Conservation (phyloP, 1,139 yeast genomes). For the Saccharomyces hybrid region DNA sequence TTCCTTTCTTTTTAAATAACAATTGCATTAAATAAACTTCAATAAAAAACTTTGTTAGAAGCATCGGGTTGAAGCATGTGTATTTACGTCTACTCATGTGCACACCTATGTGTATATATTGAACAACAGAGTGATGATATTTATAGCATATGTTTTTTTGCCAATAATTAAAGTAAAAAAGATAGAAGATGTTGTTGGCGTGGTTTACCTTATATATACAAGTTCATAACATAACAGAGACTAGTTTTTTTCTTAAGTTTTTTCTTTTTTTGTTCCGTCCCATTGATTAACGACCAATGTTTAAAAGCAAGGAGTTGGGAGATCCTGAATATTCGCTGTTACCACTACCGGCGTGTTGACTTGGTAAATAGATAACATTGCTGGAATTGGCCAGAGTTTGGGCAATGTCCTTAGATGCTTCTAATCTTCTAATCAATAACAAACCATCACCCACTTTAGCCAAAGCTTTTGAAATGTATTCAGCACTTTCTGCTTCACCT, state of each 20-base stretch:
- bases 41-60: not conserved
- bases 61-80: not conserved
- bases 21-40: not conserved
- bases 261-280: constrained; percentile 8
- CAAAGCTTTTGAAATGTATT: constrained; percentile 85
- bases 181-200: not conserved
- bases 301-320: constrained; percentile 43
- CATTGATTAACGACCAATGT: constrained; percentile 45
- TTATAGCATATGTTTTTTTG: not conserved
- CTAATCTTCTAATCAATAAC: constrained; percentile 86
- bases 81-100: not conserved
- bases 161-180: not conserved
- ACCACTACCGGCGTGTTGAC: constrained; percentile 38
- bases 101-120: not conserved
- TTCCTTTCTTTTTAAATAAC: not conserved
- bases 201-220: not conserved
- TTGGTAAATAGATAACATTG: constrained; percentile 88
- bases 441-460: constrained; percentile 95
- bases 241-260: not conserved
- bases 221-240: not conserved
- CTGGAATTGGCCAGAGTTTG: constrained; percentile 72
- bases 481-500: constrained; percentile 99
- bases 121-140: not conserved
- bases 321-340: constrained; percentile 28
- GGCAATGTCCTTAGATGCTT: constrained; percentile 95